Conservation (phyloP, 805 yeast genomes). For the Kodamaea jinghongensis region DNA sequence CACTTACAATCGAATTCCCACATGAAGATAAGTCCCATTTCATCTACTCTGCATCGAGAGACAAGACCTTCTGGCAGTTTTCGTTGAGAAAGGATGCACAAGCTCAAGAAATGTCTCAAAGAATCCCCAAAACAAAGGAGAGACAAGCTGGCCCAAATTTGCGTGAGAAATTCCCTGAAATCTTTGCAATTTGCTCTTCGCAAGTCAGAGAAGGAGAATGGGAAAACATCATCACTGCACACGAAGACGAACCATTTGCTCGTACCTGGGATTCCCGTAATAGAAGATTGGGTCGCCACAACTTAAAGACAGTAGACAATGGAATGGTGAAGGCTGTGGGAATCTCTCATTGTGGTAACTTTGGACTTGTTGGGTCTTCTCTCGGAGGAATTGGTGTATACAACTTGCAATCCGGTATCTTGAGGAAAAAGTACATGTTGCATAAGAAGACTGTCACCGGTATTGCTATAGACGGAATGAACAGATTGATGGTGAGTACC, state of each 20-base stretch:
- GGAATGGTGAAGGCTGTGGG: conserved; percentile 73
- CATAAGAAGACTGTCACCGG: conserved; percentile 87
- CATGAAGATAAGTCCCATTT: conserved; percentile 76
- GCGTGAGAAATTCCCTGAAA: conserved; percentile 75
- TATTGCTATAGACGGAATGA: conserved; percentile 84
- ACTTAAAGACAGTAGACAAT: conserved; percentile 70
- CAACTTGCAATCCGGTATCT: conserved; percentile 87
- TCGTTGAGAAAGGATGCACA: conserved; percentile 95
- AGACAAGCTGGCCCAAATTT: conserved; percentile 57
- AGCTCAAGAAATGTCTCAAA: conserved; percentile 88
- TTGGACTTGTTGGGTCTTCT: conserved; percentile 87
- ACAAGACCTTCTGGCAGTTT: conserved; percentile 84
- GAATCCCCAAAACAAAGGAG: conserved; percentile 40
- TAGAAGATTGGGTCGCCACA: conserved; percentile 77
- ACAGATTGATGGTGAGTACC: conserved; percentile 78
- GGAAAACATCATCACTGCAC: conserved; percentile 91
- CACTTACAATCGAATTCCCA: conserved; percentile 71
- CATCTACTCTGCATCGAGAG: conserved; percentile 81
- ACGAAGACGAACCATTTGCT: conserved; percentile 77
- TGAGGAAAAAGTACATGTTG: conserved; percentile 64
- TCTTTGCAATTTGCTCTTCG: conserved; percentile 66
- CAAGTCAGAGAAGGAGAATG: conserved; percentile 81
- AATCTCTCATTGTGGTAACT: conserved; percentile 92
- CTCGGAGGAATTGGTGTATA: conserved; percentile 81
- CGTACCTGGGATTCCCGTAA: conserved; percentile 85